phyloP scores from a whole-genome alignment of 1,284 basidiomycete genomes.

The Singerocomus rubriflavus region DNA sequence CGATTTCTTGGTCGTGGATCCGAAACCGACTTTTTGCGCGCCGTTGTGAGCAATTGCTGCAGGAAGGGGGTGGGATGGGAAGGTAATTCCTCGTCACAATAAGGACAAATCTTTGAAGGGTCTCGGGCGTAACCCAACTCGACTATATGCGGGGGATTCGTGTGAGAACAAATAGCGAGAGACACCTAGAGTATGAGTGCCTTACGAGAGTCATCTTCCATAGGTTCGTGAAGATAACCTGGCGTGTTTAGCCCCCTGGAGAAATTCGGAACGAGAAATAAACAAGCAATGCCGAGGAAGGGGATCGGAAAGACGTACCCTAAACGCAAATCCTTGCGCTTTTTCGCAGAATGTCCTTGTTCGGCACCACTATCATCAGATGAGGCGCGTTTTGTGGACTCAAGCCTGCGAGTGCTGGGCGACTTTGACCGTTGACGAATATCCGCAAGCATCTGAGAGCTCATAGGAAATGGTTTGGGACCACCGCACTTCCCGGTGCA shows the following conservation, averaged over 20 bases:
- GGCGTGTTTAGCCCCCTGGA: slow-evolving; percentile 15
- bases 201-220: slow-evolving; percentile 32
- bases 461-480: slow-evolving; percentile 51
- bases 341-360: slow-evolving; percentile 36
- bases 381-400: slow-evolving; percentile 36
- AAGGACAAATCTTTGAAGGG: slow-evolving; percentile 69
- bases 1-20: slow-evolving; percentile 70
- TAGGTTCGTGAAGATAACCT: slow-evolving; percentile 18
- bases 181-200: neutral
- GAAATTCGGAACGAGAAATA: neutral
- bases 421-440: slow-evolving; percentile 29
- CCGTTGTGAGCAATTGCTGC: slow-evolving; percentile 48
- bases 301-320: slow-evolving; percentile 20
- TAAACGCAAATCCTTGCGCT: slow-evolving; percentile 27
- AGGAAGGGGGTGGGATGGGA: slow-evolving; percentile 57
- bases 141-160: slow-evolving; percentile 9
- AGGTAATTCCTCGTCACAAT: slow-evolving; percentile 70
- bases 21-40: slow-evolving; percentile 47
- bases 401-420: slow-evolving; percentile 15
- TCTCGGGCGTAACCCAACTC: slow-evolving; percentile 41
- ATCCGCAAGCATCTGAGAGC: slow-evolving; percentile 40
- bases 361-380: slow-evolving; percentile 35
- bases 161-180: slow-evolving; percentile 6
- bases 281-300: neutral
- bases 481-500: slow-evolving; percentile 4